phyloP scores from a whole-genome alignment of 1,284 basidiomycete species.

The Cutaneotrichosporon cavernicola region DNA sequence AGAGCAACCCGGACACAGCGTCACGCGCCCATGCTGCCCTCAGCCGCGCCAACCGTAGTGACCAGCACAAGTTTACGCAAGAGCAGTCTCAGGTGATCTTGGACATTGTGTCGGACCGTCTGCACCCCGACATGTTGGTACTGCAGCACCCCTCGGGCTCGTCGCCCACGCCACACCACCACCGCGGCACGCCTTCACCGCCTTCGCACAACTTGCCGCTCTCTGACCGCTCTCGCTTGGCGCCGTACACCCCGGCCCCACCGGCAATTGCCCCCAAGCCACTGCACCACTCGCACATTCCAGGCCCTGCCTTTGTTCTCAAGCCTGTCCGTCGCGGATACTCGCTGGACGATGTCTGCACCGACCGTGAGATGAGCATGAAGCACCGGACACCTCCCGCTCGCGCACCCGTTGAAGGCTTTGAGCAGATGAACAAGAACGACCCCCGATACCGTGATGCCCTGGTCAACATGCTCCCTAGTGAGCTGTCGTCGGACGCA shows the following conservation, averaged over 20 bases:
- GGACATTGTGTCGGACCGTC: constrained; percentile 28
- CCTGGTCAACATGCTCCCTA: constrained; percentile 26
- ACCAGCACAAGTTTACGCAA: constrained; percentile 22
- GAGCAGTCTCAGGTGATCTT: constrained; percentile 27
- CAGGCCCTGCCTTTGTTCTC: constrained; percentile 14
- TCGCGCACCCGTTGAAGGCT: constrained; percentile 20
- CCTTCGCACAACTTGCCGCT: constrained; percentile 12
- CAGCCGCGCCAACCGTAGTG: constrained; percentile 26
- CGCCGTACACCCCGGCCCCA: constrained; percentile 20
- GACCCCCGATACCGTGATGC: constrained; percentile 30
- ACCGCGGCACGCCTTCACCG: constrained; percentile 9
- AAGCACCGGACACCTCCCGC: constrained; percentile 24
- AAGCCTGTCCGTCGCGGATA: constrained; percentile 26
- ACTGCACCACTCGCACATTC: constrained; percentile 8
- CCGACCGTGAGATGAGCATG: constrained; percentile 30
- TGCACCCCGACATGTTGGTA: constrained; percentile 27
- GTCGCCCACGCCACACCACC: constrained; percentile 21
- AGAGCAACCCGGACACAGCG: constrained; percentile 28
- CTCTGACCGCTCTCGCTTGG: constrained; percentile 13
- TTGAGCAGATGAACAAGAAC: constrained; percentile 29
- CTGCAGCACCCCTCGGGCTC: constrained; percentile 25
- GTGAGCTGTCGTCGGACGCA: constrained; percentile 27
- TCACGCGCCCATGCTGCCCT: constrained; percentile 25
- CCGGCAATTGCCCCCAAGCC: constrained; percentile 24
- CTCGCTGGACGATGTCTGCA: constrained; percentile 29